Evolutionary conservation across 352 stramenopile species (phyloP), one percentile per base, ranked within the genome.

Genomic region (Peronospora belbahrii): DNA sequence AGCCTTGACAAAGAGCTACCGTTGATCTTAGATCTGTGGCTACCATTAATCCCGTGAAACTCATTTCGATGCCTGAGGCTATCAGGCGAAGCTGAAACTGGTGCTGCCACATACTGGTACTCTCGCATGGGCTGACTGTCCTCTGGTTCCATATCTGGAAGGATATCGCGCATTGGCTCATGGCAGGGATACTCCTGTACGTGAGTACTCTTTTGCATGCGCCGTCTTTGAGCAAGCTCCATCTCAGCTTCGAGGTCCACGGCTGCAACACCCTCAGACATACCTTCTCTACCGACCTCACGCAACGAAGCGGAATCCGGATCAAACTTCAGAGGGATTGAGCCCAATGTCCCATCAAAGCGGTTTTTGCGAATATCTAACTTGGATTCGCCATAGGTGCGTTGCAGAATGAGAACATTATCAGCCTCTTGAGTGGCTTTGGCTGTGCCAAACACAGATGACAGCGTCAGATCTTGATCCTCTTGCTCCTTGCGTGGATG

Each of bases 391-490:
- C 77, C 85, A 14, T 65, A 58, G 10, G 74, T 86, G 40, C 78
- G 76, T 70, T 99, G 97, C 31, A 99, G 60, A 42, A 99, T 99
- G n/a, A 99, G 62, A 14, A 99, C 96, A 38, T 97, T 98, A 65
- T 99, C 97, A 7, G 96, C 96, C 74, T 99, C 97, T 73, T 99
- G 97, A 2, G 96, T 99, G 7, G 95, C 96, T 63, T 99, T 99
- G 27, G 95, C 96, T 15, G 92, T 97, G 38, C 97, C 97, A 52
- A 97, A 99, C 39, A 99, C 93, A 3, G 89, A 98, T 14, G 80
- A 94, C 20, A 99, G 91, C 27, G 82, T 96, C 36, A 98, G 68
- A 28, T 88, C 72, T 10, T 78, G 48, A 24, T 94, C 83, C 48
- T 98, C 94, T 34, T 97, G 88, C 74, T 99, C 97, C 59, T 99